phyloP scores from a whole-genome alignment of 2,329 filamentous ascomycete genomes.

The Knufia petricola region DNA sequence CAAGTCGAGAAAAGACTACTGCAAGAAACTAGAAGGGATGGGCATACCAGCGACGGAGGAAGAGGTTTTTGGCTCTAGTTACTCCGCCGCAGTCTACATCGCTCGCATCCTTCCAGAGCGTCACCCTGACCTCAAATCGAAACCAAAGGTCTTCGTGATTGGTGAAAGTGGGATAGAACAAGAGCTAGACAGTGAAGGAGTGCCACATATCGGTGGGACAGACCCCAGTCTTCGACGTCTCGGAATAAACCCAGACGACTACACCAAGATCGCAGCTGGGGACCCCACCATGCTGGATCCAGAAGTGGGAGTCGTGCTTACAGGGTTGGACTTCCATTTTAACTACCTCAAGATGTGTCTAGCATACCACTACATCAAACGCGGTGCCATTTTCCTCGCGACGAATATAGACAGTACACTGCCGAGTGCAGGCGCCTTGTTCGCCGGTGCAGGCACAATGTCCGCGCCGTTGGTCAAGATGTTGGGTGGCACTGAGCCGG shows the following conservation, averaged over 20 bases:
- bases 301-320: conserved; percentile 80
- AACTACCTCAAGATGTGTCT: conserved; percentile 87
- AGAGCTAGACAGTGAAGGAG: conserved; percentile 69
- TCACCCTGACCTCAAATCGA: conserved; percentile 40
- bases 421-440: conserved; percentile 70
- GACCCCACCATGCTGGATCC: conserved; percentile 69
- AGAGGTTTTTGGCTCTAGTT: conserved; percentile 92
- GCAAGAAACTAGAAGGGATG: conserved; percentile 75
- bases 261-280: conserved; percentile 59
- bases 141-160: conserved; percentile 89
- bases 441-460: conserved; percentile 82
- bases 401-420: conserved; percentile 90
- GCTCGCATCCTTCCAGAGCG: conserved; percentile 61
- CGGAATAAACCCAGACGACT: conserved; percentile 73
- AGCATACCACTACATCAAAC: conserved; percentile 74
- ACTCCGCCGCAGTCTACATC: conserved; percentile 93
- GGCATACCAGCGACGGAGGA: conserved; percentile 63
- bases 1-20: conserved; percentile 86
- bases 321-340: conserved; percentile 85
- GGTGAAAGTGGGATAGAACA: conserved; percentile 87
- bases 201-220: conserved; percentile 77
- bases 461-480: conserved; percentile 69
- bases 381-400: conserved; percentile 75
- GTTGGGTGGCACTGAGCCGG: conserved; percentile 52
- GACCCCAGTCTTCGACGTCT: conserved; percentile 63